Conservation (phyloP, 345 rosid genomes). For the Nephelium lappaceum region DNA sequence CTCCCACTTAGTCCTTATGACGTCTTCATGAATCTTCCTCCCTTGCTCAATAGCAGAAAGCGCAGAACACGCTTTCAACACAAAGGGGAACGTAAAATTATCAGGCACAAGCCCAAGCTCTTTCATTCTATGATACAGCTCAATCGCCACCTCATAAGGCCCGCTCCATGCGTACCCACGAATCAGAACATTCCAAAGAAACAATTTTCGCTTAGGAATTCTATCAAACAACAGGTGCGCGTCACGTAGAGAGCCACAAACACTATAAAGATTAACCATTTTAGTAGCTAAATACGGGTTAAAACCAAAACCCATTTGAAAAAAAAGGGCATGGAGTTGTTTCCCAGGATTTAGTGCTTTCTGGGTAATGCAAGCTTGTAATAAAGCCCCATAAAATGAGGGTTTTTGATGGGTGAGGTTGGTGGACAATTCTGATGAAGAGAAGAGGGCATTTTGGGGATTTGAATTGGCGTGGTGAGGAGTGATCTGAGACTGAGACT, state of each 20-base stretch:
- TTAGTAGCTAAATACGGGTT: conserved; percentile 31
- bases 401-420: background rate
- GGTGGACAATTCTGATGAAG: background rate
- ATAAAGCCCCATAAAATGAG: conserved; percentile 14
- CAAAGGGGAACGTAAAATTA: no score
- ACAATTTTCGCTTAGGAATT: conserved; percentile 31
- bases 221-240: conserved; percentile 42
- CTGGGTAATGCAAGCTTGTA: conserved; percentile 31
- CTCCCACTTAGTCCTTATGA: no score
- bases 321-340: conserved; percentile 39
- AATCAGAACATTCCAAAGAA: conserved; percentile 44
- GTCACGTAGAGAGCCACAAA: conserved; percentile 25
- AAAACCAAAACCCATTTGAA: conserved; percentile 28
- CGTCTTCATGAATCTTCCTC: no score
- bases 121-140: no score
- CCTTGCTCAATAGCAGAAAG: no score
- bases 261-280: conserved; percentile 34
- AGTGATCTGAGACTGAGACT: background rate
- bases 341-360: conserved; percentile 32
- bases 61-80: no score
- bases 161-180: conserved; percentile 38
- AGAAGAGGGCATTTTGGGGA: background rate
- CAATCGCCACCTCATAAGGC: no score
- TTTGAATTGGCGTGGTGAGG: background rate
- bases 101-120: no score